Base-by-base conservation (phyloP, 1,284 basidiomycete genomes). In the Amylostereum areolatum region DNA sequence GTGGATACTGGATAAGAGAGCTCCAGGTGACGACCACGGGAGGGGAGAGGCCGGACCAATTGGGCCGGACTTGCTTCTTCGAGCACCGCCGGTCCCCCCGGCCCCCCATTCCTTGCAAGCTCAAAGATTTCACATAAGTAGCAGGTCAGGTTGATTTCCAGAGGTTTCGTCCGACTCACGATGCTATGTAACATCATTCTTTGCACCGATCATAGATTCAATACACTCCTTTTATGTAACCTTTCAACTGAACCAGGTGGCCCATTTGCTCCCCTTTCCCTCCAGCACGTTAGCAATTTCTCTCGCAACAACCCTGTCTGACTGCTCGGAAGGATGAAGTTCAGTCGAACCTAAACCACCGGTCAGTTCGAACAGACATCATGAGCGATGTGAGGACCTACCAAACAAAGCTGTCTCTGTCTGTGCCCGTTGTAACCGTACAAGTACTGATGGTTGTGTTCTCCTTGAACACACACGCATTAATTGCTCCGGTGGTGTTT, bases 261-360 rank as follows among this genome's bases (percentile, higher is more conserved):
- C 66, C 70, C 71, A 80, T 42, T 63, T 58, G 52, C 67, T 75
- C 8, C 59, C 56, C 37, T 67, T 64, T 28, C 74, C 71, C 49
- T 68, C 57, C 32, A 78, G 70, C 4, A 69, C 68, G 28, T 68
- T 59, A 1, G 75, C 67, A 30, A 80, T 70, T 50, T 78, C 71
- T 46, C 70, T 63, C 0, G 77, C 78, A 2, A 81, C 69, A 35
- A 78, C 67, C n/a, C 77, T 63, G 53, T 77, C 71, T 1, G 74
- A 68, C 54, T 81, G 78, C 52, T 80, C 77, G 25, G 74, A 77
- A 4, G 78, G 77, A 55, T 81, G 78, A 35, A 80, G 62, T 55
- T 80, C 79, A 56, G n/a, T 81, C 77, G 47, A 65, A 78, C 77
- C 77, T 78, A 48, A 44, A 27, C 39, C 10, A 28, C n/a, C 50